These are phyloP conservation scores for Prinsepia uniflora DNA, from an alignment of 306 rosid species.

Conservation along the genomic window DNA sequence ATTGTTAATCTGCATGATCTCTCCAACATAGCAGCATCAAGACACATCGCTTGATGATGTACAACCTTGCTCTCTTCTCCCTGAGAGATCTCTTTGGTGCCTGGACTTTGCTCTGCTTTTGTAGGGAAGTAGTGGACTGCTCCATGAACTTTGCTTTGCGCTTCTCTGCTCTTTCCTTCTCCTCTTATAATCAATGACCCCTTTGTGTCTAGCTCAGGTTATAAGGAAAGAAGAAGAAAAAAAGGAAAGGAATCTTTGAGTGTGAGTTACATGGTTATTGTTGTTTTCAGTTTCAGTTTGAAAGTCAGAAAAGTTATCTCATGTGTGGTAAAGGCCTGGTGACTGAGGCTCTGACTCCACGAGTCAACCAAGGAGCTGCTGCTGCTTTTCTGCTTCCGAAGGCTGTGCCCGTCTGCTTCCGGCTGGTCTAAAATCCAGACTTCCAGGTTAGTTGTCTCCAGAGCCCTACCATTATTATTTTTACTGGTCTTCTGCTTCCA, in stretches of 20 bases:
- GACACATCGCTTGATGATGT: conserved; percentile 39
- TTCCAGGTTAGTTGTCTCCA: conserved; percentile 33
- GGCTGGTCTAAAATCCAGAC: conserved; percentile 27
- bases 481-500: conserved; percentile 19
- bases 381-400: conserved; percentile 22
- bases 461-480: conserved; percentile 15
- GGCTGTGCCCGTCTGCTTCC: conserved; percentile 21
- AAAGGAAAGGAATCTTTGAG: conserved; percentile 12
- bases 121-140: conserved; percentile 20
- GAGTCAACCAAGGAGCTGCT: conserved; percentile 28
- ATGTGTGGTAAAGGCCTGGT: conserved; percentile 6
- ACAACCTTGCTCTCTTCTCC: conserved; percentile 39
- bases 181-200: background rate
- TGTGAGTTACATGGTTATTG: conserved; percentile 15
- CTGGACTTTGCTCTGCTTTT: conserved; percentile 15
- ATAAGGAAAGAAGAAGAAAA: background rate
- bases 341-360: conserved; percentile 7
- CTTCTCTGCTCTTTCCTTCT: background rate
- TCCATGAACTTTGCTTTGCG: conserved; percentile 21
- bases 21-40: conserved; percentile 43
- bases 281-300: conserved; percentile 14
- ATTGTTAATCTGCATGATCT: conserved; percentile 25
- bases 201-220: conserved; percentile 3
- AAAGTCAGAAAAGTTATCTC: conserved; percentile 15
- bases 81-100: conserved; percentile 23